Percentiles rank a stretch among this genome's conserved stretches.
Evolutionary conservation across 2,329 filamentous ascomycete species (phyloP).

Genomic region (Aureobasidium sp.): DNA sequence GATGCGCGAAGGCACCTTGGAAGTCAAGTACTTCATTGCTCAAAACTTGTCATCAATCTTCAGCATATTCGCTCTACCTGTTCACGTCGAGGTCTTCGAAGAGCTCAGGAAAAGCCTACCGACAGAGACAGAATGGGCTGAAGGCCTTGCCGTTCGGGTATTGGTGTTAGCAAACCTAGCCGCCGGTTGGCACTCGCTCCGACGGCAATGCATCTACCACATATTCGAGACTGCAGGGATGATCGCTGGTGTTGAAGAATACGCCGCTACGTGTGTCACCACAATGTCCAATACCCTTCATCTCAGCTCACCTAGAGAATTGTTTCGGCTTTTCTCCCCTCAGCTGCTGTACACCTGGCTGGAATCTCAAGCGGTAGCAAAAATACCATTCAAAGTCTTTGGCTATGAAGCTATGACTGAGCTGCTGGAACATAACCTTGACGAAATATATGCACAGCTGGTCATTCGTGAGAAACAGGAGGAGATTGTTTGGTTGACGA

Average conservation of each 20-base stretch:
- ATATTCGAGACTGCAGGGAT: conserved; percentile 85
- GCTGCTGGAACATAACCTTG: conserved; percentile 60
- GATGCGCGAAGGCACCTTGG: conserved; percentile 55
- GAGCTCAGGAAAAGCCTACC: conserved; percentile 82
- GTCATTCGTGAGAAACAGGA: conserved; percentile 69
- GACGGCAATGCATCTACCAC: conserved; percentile 82
- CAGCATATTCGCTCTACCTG: conserved; percentile 67
- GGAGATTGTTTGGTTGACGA: conserved; percentile 52
- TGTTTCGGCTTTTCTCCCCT: conserved; percentile 78
- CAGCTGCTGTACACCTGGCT: conserved; percentile 92
- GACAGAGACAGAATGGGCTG: conserved; percentile 57
- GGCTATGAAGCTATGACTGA: conserved; percentile 61
- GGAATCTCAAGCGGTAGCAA: conserved; percentile 52
- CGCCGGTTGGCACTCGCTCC: conserved; percentile 73
- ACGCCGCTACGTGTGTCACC: conserved; percentile 64
- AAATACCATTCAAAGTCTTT: conserved; percentile 80
- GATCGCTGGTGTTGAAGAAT: conserved; percentile 53
- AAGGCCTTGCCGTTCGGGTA: conserved; percentile 79
- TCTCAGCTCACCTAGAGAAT: conserved; percentile 55
- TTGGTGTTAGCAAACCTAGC: conserved; percentile 69
- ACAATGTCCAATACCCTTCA: conserved; percentile 57
- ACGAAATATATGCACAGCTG: conserved; percentile 71
- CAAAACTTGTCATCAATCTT: conserved; percentile 66
- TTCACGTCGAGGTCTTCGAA: conserved; percentile 75
- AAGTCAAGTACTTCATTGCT: conserved; percentile 68